Evolutionary conservation across 2,329 filamentous ascomycete genomes (phyloP), one percentile per base, ranked within the genome.

Genomic region (Boeremia exigua): DNA sequence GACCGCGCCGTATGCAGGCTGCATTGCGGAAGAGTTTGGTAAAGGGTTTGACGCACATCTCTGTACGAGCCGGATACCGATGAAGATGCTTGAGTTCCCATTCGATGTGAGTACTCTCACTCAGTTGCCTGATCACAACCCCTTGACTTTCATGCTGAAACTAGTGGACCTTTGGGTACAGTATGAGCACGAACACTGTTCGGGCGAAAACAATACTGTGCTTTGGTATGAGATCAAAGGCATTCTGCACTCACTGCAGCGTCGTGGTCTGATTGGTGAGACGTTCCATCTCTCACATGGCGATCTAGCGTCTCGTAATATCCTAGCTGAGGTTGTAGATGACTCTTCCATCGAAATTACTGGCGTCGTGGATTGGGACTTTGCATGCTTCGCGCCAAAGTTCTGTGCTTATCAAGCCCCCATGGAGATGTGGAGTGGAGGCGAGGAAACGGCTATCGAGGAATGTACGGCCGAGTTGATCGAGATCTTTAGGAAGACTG

Each of bases 301-400:
- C 9, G 63, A 68, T 34, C 53, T 71, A 10, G 51, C 51, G 4
- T 38, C 58, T 0, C 59, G 61, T 2, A 71, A 71, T 33, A 55
- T 70, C 17, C 45, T 71, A 10, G 59, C 55, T 15, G 42, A 61
- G 4, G 36, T 60, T 7, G 6, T 17, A 14, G 32, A 61, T 25
- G 25, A 58, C 0, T 28, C 38, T 2, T 43, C 48, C 14, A 28
- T 62, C 4, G 30, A 58, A 11, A 63, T 70, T 28, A 66, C 60
- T 5, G 67, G 63, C 7, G 59, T 70, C 11, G 33, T 71, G 0
- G 66, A 68, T 45, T 68, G 65, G 66, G 63, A 67, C 28, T 37
- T 44, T 14, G 68, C 71, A 2, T 37, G 37, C 23, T 60, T 70
- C 28, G 56, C 37, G 6, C 67, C 68, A 10, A 53, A 57, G 17